Evolutionary conservation across 2,329 filamentous ascomycete genomes (phyloP).

Genomic region (Calonectria ilicicola): DNA sequence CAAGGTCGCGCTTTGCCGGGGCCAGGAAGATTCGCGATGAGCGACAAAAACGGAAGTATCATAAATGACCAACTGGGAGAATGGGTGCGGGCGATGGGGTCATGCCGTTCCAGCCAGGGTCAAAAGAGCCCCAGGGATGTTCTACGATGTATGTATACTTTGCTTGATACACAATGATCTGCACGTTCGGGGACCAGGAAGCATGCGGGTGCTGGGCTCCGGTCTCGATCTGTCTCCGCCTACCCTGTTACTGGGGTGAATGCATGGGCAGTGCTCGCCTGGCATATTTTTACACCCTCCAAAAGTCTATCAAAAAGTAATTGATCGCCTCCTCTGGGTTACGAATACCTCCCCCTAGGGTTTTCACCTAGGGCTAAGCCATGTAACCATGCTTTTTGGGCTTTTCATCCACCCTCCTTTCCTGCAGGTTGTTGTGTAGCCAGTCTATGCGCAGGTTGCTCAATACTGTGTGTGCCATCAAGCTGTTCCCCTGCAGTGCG

Average conservation of each 20-base stretch:
- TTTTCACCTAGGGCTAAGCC: background rate
- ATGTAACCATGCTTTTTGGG: background rate
- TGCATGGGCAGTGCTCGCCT: no score
- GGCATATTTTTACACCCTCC: background rate
- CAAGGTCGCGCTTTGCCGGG: background rate
- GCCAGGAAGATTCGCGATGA: background rate
- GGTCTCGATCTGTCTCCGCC: background rate
- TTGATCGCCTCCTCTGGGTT: background rate
- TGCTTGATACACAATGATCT: constrained; percentile 13
- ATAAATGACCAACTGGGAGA: background rate
- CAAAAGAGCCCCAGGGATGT: background rate
- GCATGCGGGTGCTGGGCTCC: background rate
- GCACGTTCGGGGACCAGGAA: background rate
- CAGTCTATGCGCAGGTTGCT: background rate
- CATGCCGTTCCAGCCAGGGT: constrained; percentile 3
- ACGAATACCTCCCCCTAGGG: background rate
- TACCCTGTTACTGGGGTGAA: no score
- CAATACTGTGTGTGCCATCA: background rate
- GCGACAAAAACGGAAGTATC: background rate
- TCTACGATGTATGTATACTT: background rate
- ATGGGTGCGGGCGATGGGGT: constrained; percentile 7
- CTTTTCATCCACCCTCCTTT: background rate
- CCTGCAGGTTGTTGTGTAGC: background rate
- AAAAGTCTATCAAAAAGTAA: background rate
- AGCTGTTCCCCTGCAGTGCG: background rate